phyloP scores from a whole-genome alignment of 306 rosid species.

The Lablab purpureus region DNA sequence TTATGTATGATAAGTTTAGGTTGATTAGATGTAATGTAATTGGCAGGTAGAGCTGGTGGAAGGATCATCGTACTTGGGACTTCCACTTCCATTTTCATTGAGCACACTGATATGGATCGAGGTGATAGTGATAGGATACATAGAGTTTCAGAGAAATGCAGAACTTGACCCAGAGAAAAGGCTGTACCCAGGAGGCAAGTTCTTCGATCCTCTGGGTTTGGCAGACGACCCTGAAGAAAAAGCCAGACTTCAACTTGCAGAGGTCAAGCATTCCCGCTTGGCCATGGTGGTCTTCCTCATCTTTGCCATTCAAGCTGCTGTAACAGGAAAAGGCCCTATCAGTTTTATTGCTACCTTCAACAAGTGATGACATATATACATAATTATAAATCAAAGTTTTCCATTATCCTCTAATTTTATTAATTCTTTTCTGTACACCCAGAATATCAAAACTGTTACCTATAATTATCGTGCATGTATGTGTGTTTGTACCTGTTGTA shows the following conservation, averaged over 20 bases:
- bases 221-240: conserved; percentile 68
- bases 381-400: neutral
- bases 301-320: conserved; percentile 82
- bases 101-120: conserved; percentile 82
- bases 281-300: conserved; percentile 84
- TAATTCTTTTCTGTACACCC: neutral
- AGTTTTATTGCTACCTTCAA: conserved; percentile 74
- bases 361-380: conserved; percentile 54
- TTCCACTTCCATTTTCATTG: conserved; percentile 74
- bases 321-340: conserved; percentile 81
- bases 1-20: no score
- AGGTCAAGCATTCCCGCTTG: conserved; percentile 78
- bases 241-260: conserved; percentile 80
- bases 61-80: conserved; percentile 81
- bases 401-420: conserved; percentile 15
- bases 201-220: conserved; percentile 79
- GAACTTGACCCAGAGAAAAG: conserved; percentile 84
- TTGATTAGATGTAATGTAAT: no score
- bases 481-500: conserved; percentile 32
- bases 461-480: neutral
- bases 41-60: conserved; percentile 88
- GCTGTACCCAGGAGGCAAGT: conserved; percentile 81
- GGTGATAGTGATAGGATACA: conserved; percentile 78
- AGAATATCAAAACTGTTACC: conserved; percentile 28
- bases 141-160: conserved; percentile 82